These are phyloP conservation scores for Samsoniella hepiali DNA, from an alignment of 2,329 filamentous ascomycete genomes.

Conservation along the genomic window DNA sequence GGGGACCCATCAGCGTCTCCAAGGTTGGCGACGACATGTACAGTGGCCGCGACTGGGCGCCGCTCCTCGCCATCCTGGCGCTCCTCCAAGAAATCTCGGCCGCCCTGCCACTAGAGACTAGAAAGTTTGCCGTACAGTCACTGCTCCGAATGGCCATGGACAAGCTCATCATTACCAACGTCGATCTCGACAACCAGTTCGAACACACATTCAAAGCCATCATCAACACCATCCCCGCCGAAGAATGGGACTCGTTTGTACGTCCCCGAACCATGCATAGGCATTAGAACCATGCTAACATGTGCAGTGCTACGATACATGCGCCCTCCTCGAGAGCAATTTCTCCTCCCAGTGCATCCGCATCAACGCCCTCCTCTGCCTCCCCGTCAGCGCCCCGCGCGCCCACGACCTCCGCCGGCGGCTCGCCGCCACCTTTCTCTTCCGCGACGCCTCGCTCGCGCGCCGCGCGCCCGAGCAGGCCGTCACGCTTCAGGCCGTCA, in stretches of 20 bases:
- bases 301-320: conserved; percentile 47
- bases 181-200: conserved; percentile 38
- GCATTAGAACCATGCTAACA: background rate
- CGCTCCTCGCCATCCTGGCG: conserved; percentile 41
- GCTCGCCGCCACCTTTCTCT: conserved; percentile 63
- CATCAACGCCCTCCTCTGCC: conserved; percentile 53
- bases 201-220: conserved; percentile 44
- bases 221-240: conserved; percentile 38
- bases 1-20: conserved; percentile 23
- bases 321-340: conserved; percentile 43
- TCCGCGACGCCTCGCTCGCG: conserved; percentile 46
- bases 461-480: conserved; percentile 39
- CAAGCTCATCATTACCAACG: conserved; percentile 43
- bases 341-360: conserved; percentile 51
- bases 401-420: conserved; percentile 62
- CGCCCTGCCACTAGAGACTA: conserved; percentile 33
- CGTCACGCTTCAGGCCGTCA: conserved; percentile 43
- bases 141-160: conserved; percentile 57
- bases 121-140: conserved; percentile 40
- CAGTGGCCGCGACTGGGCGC: conserved; percentile 44
- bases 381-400: conserved; percentile 51
- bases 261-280: conserved; percentile 24
- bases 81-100: conserved; percentile 40
- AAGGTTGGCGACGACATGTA: conserved; percentile 30
- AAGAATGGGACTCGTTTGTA: conserved; percentile 42